Evolutionary conservation across 2,329 filamentous ascomycete genomes (phyloP).

Genomic region (Colletotrichum sp.): DNA sequence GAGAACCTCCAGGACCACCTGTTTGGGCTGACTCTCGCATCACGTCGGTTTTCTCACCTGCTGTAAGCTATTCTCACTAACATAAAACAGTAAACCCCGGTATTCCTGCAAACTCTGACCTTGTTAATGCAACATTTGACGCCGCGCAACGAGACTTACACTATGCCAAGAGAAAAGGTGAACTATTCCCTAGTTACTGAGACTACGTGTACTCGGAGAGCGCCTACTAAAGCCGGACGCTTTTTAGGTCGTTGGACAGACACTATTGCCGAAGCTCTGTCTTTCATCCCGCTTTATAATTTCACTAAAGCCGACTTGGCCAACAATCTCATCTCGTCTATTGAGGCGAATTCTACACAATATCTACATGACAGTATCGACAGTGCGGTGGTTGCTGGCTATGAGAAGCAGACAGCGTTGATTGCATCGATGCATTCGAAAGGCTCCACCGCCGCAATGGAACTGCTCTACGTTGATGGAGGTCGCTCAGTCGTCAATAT

Average conservation of each 20-base stretch:
- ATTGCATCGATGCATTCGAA: constrained; percentile 31
- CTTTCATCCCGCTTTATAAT: constrained; percentile 23
- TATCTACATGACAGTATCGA: constrained; percentile 37
- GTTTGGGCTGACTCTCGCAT: not conserved
- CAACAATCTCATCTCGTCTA: constrained; percentile 26
- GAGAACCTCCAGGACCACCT: constrained; percentile 16
- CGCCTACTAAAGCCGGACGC: not conserved
- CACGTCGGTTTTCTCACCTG: not conserved
- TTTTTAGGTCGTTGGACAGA: constrained; percentile 31
- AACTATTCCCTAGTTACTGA: not conserved
- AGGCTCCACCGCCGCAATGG: constrained; percentile 25
- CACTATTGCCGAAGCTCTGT: constrained; percentile 22
- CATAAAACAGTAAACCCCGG: not conserved
- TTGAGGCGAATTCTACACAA: constrained; percentile 29
- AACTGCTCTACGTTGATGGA: constrained; percentile 36
- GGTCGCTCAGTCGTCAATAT: constrained; percentile 33
- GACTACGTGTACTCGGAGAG: not conserved
- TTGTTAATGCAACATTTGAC: constrained; percentile 37
- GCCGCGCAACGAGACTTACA: constrained; percentile 35
- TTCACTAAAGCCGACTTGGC: constrained; percentile 26
- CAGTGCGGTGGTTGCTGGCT: constrained; percentile 38
- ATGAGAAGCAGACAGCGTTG: constrained; percentile 35
- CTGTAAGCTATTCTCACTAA: not conserved
- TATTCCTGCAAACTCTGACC: constrained; percentile 13
- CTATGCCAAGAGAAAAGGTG: constrained; percentile 24